These are phyloP conservation scores for Saturnispora kantuleensis DNA, from an alignment of 805 yeast species.

Conservation along the genomic window DNA sequence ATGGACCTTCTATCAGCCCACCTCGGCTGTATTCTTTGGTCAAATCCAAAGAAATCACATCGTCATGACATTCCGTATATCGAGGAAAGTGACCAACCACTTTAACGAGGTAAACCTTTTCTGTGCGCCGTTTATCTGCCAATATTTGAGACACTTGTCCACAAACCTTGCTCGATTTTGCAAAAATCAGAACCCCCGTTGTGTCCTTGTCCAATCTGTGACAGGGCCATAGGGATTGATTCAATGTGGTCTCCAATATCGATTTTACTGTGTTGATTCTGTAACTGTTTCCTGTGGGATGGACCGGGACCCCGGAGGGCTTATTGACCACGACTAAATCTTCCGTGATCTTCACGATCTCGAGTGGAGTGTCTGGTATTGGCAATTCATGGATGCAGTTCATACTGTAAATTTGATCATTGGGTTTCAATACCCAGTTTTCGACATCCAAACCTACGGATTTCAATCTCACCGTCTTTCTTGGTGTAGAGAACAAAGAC, in stretches of 20 bases:
- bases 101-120: slow-evolving; percentile 36
- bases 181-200: slow-evolving; percentile 38
- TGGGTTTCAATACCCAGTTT: background rate
- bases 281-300: slow-evolving; percentile 36
- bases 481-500: background rate
- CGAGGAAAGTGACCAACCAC: slow-evolving; percentile 32
- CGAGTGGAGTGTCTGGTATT: slow-evolving; percentile 22
- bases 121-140: slow-evolving; percentile 11
- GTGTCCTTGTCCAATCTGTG: slow-evolving; percentile 43
- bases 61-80: slow-evolving; percentile 17
- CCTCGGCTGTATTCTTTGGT: slow-evolving; percentile 18
- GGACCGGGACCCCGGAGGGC: slow-evolving; percentile 47
- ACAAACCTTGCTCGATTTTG: slow-evolving; percentile 21
- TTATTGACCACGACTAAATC: slow-evolving; percentile 36
- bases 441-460: background rate
- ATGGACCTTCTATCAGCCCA: slow-evolving; percentile 11
- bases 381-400: slow-evolving; percentile 39
- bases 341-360: slow-evolving; percentile 4
- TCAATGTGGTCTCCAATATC: slow-evolving; percentile 24
- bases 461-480: background rate
- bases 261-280: slow-evolving; percentile 35
- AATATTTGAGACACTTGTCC: slow-evolving; percentile 4
- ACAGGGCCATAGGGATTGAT: slow-evolving; percentile 23
- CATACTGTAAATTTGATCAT: slow-evolving; percentile 1
- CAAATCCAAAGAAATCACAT: slow-evolving; percentile 22